phyloP scores from a whole-genome alignment of 139 green algal species.

The Auxenochlorella protothecoides region DNA sequence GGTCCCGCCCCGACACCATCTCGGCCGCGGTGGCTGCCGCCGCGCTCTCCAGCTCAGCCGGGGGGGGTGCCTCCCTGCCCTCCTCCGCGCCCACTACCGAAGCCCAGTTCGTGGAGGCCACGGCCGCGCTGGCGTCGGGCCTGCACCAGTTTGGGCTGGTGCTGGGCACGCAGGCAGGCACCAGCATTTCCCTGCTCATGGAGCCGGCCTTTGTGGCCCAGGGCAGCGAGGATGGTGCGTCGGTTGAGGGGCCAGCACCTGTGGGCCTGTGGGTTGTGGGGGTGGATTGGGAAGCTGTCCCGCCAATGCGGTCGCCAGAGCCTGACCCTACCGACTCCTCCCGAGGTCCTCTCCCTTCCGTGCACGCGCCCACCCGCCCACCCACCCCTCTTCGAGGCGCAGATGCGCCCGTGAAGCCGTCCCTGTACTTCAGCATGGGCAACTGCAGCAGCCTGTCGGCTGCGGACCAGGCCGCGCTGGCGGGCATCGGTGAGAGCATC shows the following conservation, averaged over 20 bases:
- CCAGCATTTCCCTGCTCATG: conserved; percentile 30
- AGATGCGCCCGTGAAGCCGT: too few relatives aligned
- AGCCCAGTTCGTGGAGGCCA: conserved; percentile 19
- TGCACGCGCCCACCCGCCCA: background rate
- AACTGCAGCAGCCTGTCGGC: conserved; percentile 29
- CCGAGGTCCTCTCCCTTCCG: too few relatives aligned
- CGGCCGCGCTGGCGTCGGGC: conserved; percentile 11
- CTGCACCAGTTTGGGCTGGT: conserved; percentile 34
- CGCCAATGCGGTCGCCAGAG: too few relatives aligned
- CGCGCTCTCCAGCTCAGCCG: too few relatives aligned
- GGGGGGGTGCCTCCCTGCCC: too few relatives aligned
- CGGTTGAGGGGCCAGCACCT: too few relatives aligned
- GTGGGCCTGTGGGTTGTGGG: too few relatives aligned
- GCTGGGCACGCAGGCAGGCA: conserved; percentile 20
- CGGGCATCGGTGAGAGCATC: conserved; percentile 15
- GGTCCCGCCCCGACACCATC: background rate
- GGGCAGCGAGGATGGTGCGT: background rate
- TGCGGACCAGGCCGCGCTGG: conserved; percentile 12
- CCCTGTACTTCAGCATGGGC: conserved; percentile 32
- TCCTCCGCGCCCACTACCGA: background rate
- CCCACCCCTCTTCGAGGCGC: conserved; percentile 2
- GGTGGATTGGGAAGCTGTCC: too few relatives aligned
- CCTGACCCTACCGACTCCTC: too few relatives aligned
- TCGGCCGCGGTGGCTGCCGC: conserved; percentile 6
- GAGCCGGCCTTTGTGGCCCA: conserved; percentile 39